These are phyloP conservation scores for Choanephora cucurbitarum DNA, from an alignment of 371 early-diverging fungal species.

Conservation along the genomic window DNA sequence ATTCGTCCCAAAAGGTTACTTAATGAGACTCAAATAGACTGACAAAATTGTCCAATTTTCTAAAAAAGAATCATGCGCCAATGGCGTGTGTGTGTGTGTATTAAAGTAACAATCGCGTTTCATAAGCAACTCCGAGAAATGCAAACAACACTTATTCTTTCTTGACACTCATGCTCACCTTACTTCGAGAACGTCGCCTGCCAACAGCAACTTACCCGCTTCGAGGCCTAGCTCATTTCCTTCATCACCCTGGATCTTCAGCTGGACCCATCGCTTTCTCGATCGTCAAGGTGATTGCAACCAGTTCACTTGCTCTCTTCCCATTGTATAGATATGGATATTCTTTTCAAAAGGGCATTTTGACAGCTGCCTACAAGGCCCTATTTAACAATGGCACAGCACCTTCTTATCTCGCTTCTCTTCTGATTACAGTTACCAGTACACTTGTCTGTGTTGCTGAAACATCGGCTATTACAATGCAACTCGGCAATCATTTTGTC, in stretches of 20 bases:
- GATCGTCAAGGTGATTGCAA: constrained; percentile 32
- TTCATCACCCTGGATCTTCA: constrained; percentile 29
- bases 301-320: constrained; percentile 30
- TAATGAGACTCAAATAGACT: too few species aligned
- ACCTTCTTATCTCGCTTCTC: constrained; percentile 5
- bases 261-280: constrained; percentile 37
- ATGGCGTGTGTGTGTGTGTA: too few species aligned
- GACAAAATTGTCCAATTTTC: too few species aligned
- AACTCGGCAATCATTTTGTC: constrained; percentile 26
- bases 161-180: not conserved
- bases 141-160: too few species aligned
- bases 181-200: constrained; percentile 6
- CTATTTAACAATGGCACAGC: not conserved
- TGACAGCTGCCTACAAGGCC: constrained; percentile 6
- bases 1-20: too few species aligned
- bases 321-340: constrained; percentile 36
- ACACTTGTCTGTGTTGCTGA: constrained; percentile 28
- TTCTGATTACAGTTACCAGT: constrained; percentile 17
- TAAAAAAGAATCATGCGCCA: too few species aligned
- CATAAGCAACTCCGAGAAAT: too few species aligned
- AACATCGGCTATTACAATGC: constrained; percentile 29
- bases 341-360: constrained; percentile 21
- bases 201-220: constrained; percentile 34
- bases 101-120: too few species aligned
- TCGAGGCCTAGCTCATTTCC: constrained; percentile 38